Base-by-base conservation (phyloP, 495 filamentous ascomycete species). In the Penicillium robsamsonii region DNA sequence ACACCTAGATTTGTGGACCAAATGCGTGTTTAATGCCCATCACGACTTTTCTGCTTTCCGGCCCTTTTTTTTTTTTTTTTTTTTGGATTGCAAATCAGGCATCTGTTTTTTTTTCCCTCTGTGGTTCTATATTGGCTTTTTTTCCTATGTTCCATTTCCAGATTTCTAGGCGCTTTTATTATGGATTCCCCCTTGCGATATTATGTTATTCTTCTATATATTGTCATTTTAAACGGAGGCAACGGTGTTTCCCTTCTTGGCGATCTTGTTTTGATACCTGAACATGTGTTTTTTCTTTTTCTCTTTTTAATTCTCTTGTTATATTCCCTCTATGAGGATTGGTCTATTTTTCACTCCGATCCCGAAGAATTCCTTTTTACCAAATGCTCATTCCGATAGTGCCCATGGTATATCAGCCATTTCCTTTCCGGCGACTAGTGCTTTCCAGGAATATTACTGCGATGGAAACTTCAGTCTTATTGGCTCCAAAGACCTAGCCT, bases 221-320 rank as follows among this genome's bases (percentile, higher is more conserved):
- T 59, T 46, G 52, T 62, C 52, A 54, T 66, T 61, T 59, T 67
- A 72, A 69, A 55, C 63, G 64, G 61, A 60, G 56, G 61, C 64
- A 63, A 56, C 42, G 71, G 70, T 62, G 68, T 73, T 70, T 53
- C 61, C 49, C 46, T 62, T 56, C 47, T 50, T 56, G 61, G 56
- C 61, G 61, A 47, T 60, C 52, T 63, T 55, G 38, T 38, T 37
- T 54, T 57, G 46, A 58, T 50, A 44, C 41, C 46, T 30, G 35
- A 31, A 49, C 25, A 29, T 45, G 18, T 53, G 9, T 57, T 24
- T 42, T 33, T 48, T 50, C 53, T 54, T 40, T 25, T 15, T 37
- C n/a, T 41, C 40, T 45, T 46, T 57, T 47, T 51, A 24, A 24
- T 29, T 41, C 41, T 17, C 33, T 27, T 66, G 1, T 45, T 54